Evolutionary conservation across 169 alveolate species (phyloP), one percentile per base, ranked within the genome.

Genomic region (Theileria parva): DNA sequence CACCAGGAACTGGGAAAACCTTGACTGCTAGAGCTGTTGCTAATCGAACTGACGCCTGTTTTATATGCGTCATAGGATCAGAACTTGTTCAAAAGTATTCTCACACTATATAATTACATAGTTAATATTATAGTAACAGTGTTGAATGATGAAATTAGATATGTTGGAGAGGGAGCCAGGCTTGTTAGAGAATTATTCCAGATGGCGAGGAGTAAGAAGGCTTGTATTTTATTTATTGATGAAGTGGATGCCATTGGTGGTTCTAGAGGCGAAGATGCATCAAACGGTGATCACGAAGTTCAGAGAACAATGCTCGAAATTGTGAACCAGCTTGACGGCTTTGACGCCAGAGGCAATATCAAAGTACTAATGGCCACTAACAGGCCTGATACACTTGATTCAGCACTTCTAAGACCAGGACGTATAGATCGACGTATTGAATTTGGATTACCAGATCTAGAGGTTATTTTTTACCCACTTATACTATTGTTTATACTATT

Each of bases 121-220:
- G 51, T n/a, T 5, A 17, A 57, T 17, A 57, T 0, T 21, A 73
- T 73, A 51, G n/a, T 44, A 39, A 12, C 70, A 32, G 13, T 25
- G 34, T 57, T 39, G 64, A 21, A 11, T 44, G 15, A 44, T 44
- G 53, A 8, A 44, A 44, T 28, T 61, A 87, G 95, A 86, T 98
- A 98, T 86, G 98, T 98, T 72, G 99, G 99, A 37, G 99, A 98
- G 88, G 99, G 99, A 19, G 99, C 99, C 0, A 94, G 99, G 37
- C 97, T 98, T 98, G 99, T 98, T 27, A 95, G 99, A 65, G 99
- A 97, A 88, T 88, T 97, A 48, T 97, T 97, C 91, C 97, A 95
- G 21, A 94, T 97, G 99, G 99, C 99, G 19, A 92, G 99, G 71
- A 90, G 95, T 72, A 96, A 96, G 88, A 97, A 98, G 68, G 99